Conservation (phyloP, 108 stramenopile species). For the Schizochytrium sp. region DNA sequence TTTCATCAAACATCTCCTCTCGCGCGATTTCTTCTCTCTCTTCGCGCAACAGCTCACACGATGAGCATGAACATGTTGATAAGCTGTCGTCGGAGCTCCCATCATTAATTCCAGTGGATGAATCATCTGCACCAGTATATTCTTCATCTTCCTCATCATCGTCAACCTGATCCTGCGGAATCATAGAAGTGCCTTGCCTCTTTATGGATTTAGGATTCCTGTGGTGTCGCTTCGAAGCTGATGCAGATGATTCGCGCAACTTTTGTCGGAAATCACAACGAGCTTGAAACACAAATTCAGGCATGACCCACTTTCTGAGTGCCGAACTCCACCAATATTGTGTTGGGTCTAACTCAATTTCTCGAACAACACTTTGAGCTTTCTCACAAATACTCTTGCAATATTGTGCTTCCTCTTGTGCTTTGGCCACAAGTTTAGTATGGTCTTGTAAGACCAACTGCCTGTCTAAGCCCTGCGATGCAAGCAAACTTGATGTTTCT, state of each 20-base stretch:
- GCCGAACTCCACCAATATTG: too few relatives aligned
- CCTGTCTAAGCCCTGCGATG: not conserved
- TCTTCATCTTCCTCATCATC: not conserved
- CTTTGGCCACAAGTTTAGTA: not conserved
- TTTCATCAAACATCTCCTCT: not conserved
- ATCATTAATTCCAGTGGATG: not conserved
- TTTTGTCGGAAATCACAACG: too few relatives aligned
- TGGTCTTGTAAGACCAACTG: not conserved
- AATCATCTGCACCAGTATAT: not conserved
- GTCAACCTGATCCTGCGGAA: not conserved
- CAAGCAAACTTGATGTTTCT: not conserved
- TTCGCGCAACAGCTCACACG: not conserved
- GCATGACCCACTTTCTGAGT: too few relatives aligned
- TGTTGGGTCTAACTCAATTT: too few relatives aligned
- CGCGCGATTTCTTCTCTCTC: not conserved
- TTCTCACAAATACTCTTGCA: not conserved
- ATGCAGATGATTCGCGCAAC: too few relatives aligned
- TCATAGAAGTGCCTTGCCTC: too few relatives aligned
- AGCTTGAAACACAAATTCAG: too few relatives aligned
- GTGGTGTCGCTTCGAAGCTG: too few relatives aligned
- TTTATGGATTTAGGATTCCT: too few relatives aligned
- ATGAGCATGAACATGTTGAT: constrained; percentile 29
- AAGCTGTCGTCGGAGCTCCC: not conserved
- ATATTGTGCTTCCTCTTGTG: not conserved
- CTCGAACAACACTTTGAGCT: not conserved